Conservation (phyloP, 176 grass and related monocot genomes). For the Raddia distichophylla region DNA sequence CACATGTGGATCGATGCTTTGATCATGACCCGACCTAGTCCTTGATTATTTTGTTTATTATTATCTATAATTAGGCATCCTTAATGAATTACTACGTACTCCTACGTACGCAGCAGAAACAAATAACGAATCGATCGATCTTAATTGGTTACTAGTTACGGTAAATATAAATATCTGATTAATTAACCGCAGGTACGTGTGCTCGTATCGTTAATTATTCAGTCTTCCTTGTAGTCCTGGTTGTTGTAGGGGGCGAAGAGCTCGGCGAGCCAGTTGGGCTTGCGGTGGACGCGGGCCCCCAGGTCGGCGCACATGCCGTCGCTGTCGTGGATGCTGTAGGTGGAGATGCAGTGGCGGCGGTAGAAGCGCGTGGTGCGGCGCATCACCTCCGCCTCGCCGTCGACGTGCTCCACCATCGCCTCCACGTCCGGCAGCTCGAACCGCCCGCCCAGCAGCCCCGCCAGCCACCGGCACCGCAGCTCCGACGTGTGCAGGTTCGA, state of each 20-base stretch:
- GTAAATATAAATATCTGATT: too few relatives aligned
- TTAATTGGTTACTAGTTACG: too few relatives aligned
- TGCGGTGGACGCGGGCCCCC: slow-evolving; percentile 65
- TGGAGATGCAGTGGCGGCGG: slow-evolving; percentile 98
- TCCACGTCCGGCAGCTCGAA: slow-evolving; percentile 65
- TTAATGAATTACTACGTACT: neutral
- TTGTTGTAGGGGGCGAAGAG: slow-evolving; percentile 85
- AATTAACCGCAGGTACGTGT: too few relatives aligned
- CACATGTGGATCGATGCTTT: slow-evolving; percentile 35
- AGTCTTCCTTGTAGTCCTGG: slow-evolving; percentile 81
- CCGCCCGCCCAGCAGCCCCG: slow-evolving; percentile 60
- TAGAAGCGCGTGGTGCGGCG: slow-evolving; percentile 89
- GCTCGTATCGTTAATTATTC: neutral
- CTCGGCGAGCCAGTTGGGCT: slow-evolving; percentile 80
- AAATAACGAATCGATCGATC: slow-evolving; percentile 50
- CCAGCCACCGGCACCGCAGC: slow-evolving; percentile 87
- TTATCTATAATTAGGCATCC: neutral
- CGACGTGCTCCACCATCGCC: slow-evolving; percentile 63
- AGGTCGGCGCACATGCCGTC: slow-evolving; percentile 93
- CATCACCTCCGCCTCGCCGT: slow-evolving; percentile 78
- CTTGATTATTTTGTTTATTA: neutral
- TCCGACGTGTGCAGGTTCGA: slow-evolving; percentile 99
- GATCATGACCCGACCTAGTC: slow-evolving; percentile 43
- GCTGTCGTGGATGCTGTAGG: slow-evolving; percentile 98
- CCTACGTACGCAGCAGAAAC: neutral